These are phyloP conservation scores for Tricholomella constricta DNA, from an alignment of 768 basidiomycete genomes.

Conservation along the genomic window DNA sequence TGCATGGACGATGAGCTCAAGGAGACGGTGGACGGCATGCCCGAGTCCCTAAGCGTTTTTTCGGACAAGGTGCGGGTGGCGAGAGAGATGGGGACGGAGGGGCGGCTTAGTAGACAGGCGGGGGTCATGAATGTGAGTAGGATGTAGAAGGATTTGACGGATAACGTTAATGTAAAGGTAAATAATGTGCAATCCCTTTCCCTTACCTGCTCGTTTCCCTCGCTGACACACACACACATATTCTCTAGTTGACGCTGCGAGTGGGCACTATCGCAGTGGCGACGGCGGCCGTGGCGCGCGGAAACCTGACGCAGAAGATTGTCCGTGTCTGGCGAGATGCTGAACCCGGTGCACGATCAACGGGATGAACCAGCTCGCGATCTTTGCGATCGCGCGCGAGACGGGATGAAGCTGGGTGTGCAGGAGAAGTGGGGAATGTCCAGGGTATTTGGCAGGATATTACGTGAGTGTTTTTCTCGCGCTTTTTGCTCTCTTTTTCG, in stretches of 20 bases:
- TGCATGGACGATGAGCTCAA: conserved; percentile 86
- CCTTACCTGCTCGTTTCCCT: too few relatives aligned
- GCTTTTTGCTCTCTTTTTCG: neutral
- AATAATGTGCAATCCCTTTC: conserved; percentile 73
- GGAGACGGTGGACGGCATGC: conserved; percentile 96
- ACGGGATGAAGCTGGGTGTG: conserved; percentile 97
- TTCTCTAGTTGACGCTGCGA: conserved; percentile 93
- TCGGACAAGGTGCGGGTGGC: conserved; percentile 89
- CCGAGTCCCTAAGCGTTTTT: conserved; percentile 80
- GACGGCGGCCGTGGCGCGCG: conserved; percentile 92
- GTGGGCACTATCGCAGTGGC: conserved; percentile 92
- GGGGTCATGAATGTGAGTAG: conserved; percentile 93
- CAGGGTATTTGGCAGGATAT: conserved; percentile 99
- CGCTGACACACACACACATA: too few relatives aligned
- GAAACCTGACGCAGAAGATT: conserved; percentile 96
- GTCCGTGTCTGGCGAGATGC: conserved; percentile 92
- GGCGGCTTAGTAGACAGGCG: conserved; percentile 91
- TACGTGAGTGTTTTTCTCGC: conserved; percentile 75
- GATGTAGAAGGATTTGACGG: conserved; percentile 96
- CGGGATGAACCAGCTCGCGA: conserved; percentile 66
- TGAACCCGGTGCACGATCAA: conserved; percentile 97
- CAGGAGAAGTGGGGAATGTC: conserved; percentile 97
- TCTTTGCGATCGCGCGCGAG: conserved; percentile 69
- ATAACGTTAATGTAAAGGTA: conserved; percentile 96
- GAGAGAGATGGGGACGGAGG: conserved; percentile 96